These are phyloP conservation scores for Penicillium aurantiogriseum DNA, from an alignment of 2,329 filamentous ascomycete genomes.

Conservation along the genomic window DNA sequence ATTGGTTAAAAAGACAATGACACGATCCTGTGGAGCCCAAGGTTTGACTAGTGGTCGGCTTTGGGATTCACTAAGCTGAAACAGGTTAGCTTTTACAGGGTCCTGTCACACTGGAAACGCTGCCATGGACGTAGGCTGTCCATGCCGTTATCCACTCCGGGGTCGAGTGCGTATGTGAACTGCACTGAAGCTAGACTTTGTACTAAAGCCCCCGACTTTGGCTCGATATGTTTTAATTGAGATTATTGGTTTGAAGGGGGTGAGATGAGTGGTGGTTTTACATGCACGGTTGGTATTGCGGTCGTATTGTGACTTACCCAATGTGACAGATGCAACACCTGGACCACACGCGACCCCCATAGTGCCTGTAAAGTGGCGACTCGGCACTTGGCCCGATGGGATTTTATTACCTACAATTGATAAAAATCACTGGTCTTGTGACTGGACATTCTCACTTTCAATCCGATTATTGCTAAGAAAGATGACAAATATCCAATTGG, in stretches of 20 bases:
- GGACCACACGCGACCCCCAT: not conserved
- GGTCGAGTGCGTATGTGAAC: conserved; percentile 17
- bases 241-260: conserved; percentile 1
- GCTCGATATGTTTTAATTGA: not conserved
- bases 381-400: conserved; percentile 3
- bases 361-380: conserved; percentile 12
- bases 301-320: conserved; percentile 4
- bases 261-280: conserved; percentile 7
- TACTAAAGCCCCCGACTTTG: not conserved
- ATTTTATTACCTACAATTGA: not conserved
- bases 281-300: conserved; percentile 10
- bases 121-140: not conserved
- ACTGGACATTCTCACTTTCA: not conserved
- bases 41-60: conserved; percentile 14
- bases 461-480: not conserved
- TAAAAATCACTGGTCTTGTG: conserved; percentile 4
- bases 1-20: conserved; percentile 15
- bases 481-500: not conserved
- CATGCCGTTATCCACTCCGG: conserved; percentile 12
- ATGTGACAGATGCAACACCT: conserved; percentile 13
- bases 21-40: conserved; percentile 21
- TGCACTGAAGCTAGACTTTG: conserved; percentile 6
- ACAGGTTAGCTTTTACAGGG: conserved; percentile 12
- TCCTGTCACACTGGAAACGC: conserved; percentile 13
- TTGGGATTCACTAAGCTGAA: conserved; percentile 13